A percentile compares a stretch with the other conserved stretches of the same genome.
Evolutionary conservation across 768 basidiomycete genomes (phyloP).

Genomic region (Tylopilus vinaceipallidus): DNA sequence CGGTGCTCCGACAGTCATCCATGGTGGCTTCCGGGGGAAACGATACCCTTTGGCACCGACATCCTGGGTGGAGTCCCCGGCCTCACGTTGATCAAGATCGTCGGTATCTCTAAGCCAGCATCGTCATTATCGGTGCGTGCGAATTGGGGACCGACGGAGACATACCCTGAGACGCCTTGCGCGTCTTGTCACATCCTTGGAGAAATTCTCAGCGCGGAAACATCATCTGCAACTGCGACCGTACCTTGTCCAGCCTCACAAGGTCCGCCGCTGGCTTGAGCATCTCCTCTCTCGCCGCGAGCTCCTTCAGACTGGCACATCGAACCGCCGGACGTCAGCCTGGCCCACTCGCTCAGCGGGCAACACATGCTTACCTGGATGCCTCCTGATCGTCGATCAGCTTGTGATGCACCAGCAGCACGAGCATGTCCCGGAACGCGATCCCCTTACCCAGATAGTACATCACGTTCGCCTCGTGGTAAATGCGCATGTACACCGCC

Average conservation of each 20-base stretch:
- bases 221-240: conserved; percentile 75
- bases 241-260: conserved; percentile 82
- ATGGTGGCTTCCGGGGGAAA: conserved; percentile 32
- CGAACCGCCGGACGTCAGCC: background rate
- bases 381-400: conserved; percentile 88
- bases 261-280: conserved; percentile 80
- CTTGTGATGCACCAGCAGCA: conserved; percentile 87
- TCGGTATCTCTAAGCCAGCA: conserved; percentile 55
- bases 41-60: conserved; percentile 53
- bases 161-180: conserved; percentile 36
- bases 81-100: conserved; percentile 58
- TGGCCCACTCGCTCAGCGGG: too few relatives aligned
- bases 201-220: conserved; percentile 69
- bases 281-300: conserved; percentile 70
- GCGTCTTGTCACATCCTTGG: too few relatives aligned
- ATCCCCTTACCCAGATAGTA: conserved; percentile 76
- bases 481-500: conserved; percentile 69
- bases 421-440: conserved; percentile 86
- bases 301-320: conserved; percentile 72
- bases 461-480: conserved; percentile 81
- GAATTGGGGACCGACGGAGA: background rate
- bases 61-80: conserved; percentile 33
- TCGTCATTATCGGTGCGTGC: too few relatives aligned
- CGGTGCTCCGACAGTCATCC: conserved; percentile 4
- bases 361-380: conserved; percentile 60